Conservation (phyloP, 768 basidiomycete species). For the Macrolepiota dolichaula region DNA sequence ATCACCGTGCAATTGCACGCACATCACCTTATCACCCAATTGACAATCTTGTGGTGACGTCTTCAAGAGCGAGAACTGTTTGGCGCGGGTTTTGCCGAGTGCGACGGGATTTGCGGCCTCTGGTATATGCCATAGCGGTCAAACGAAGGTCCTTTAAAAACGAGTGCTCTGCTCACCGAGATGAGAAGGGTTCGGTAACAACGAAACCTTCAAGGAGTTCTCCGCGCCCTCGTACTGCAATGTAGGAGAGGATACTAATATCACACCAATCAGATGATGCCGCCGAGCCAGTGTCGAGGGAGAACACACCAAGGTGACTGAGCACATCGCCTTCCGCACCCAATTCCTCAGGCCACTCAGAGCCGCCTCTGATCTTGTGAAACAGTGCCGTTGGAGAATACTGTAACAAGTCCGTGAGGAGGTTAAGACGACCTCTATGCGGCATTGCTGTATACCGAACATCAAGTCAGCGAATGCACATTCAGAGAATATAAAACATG, state of each 20-base stretch:
- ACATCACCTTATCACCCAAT: slow-evolving; percentile 74
- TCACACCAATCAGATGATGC: not conserved
- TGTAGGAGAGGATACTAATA: slow-evolving; percentile 59
- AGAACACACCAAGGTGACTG: slow-evolving; percentile 67
- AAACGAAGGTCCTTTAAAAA: too few species aligned
- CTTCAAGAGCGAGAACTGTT: slow-evolving; percentile 81
- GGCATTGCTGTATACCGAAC: slow-evolving; percentile 57
- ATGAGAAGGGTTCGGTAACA: slow-evolving; percentile 81
- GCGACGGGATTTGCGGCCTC: slow-evolving; percentile 90
- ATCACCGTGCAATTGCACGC: slow-evolving; percentile 89
- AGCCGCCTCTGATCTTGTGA: slow-evolving; percentile 83
- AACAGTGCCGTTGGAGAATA: slow-evolving; percentile 70
- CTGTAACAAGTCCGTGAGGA: slow-evolving; percentile 75
- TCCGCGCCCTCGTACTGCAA: slow-evolving; percentile 51
- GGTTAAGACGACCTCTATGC: slow-evolving; percentile 82
- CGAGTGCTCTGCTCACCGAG: slow-evolving; percentile 37
- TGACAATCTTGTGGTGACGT: slow-evolving; percentile 51
- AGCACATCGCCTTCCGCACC: slow-evolving; percentile 81
- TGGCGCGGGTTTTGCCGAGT: slow-evolving; percentile 85
- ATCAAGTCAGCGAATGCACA: not conserved
- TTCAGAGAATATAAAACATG: slow-evolving; percentile 7
- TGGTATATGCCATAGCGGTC: slow-evolving; percentile 17
- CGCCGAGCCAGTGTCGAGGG: not conserved
- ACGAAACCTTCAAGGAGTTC: slow-evolving; percentile 62
- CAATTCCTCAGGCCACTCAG: slow-evolving; percentile 63